These are phyloP conservation scores for Trametes cingulata DNA, from an alignment of 768 basidiomycete genomes.

Conservation along the genomic window DNA sequence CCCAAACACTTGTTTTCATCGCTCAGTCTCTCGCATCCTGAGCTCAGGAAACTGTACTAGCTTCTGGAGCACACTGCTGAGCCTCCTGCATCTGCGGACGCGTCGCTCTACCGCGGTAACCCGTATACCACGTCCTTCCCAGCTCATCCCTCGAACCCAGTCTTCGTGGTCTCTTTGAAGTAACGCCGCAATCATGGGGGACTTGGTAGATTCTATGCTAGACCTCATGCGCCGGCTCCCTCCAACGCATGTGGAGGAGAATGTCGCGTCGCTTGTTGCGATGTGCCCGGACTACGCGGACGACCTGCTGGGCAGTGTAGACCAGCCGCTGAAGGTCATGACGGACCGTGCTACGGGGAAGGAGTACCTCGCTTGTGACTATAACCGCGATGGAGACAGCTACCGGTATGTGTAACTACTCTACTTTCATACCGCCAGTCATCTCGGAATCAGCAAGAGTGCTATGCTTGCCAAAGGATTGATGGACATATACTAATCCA, in stretches of 20 bases:
- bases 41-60: background rate
- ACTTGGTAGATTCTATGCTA: constrained; percentile 88
- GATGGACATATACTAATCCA: too few species aligned
- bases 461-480: too few species aligned
- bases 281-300: constrained; percentile 94
- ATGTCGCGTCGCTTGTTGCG: constrained; percentile 75
- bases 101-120: too few species aligned
- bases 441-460: too few species aligned
- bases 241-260: constrained; percentile 84
- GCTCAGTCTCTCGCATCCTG: background rate
- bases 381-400: constrained; percentile 90
- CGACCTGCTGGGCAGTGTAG: constrained; percentile 91
- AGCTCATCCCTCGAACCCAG: background rate
- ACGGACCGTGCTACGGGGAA: constrained; percentile 78
- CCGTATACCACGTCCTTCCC: too few species aligned
- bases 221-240: constrained; percentile 97
- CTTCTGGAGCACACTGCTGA: too few species aligned
- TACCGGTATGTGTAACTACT: constrained; percentile 60
- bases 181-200: constrained; percentile 50
- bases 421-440: background rate
- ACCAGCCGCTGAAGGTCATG: constrained; percentile 85
- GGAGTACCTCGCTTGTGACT: constrained; percentile 93
- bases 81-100: too few species aligned
- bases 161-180: background rate
- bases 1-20: background rate